These are phyloP conservation scores for Pholiota adiposa DNA, from an alignment of 1,284 basidiomycete species.

Conservation along the genomic window DNA sequence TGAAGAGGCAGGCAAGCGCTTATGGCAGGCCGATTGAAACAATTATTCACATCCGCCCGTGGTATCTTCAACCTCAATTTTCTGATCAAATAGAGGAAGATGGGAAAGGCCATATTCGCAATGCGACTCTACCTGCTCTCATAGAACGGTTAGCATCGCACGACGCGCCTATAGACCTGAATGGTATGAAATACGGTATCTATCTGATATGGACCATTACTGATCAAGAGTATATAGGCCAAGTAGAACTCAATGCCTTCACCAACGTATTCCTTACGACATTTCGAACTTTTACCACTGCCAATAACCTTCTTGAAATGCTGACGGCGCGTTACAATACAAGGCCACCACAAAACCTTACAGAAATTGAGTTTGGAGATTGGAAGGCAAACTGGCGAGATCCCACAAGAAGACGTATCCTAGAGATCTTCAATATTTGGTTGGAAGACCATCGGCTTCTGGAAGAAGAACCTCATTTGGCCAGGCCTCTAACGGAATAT, in stretches of 20 bases:
- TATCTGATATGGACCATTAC: neutral
- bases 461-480: slow-evolving; percentile 66
- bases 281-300: slow-evolving; percentile 76
- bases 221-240: slow-evolving; percentile 28
- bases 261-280: slow-evolving; percentile 77
- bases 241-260: slow-evolving; percentile 53
- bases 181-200: slow-evolving; percentile 42
- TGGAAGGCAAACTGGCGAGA: slow-evolving; percentile 69
- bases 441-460: slow-evolving; percentile 61
- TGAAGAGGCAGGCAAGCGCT: slow-evolving; percentile 49
- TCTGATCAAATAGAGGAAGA: slow-evolving; percentile 60
- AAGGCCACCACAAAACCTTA: slow-evolving; percentile 54
- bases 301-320: slow-evolving; percentile 68
- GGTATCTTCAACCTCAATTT: slow-evolving; percentile 71
- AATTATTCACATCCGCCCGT: slow-evolving; percentile 42
- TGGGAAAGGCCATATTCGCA: slow-evolving; percentile 60
- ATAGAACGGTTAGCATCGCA: slow-evolving; percentile 72
- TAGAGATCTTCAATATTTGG: slow-evolving; percentile 64
- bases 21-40: slow-evolving; percentile 39
- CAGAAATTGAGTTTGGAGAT: slow-evolving; percentile 55
- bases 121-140: slow-evolving; percentile 71
- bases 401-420: slow-evolving; percentile 58
- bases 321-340: slow-evolving; percentile 69
- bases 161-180: slow-evolving; percentile 36
- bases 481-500: slow-evolving; percentile 59